Percentiles rank a stretch among this genome's conserved stretches.
phyloP scores from a whole-genome alignment of 208 protist species.

The Trypanosoma melophagium region DNA sequence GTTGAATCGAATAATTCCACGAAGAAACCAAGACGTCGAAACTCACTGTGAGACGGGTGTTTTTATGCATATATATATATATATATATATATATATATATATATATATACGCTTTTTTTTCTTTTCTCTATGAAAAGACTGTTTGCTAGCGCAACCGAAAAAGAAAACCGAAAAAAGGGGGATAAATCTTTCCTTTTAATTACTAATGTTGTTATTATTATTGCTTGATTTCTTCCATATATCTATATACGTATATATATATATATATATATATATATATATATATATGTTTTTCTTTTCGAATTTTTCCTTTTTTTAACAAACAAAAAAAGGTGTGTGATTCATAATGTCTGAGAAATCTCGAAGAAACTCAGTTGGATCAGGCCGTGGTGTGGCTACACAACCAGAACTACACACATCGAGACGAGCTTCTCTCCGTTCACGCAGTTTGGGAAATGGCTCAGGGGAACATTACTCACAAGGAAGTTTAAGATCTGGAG shows the following conservation, averaged over 20 bases:
- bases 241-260: slow-evolving; percentile 11
- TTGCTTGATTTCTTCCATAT: background rate
- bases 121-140: slow-evolving; percentile 17
- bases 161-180: too few relatives aligned
- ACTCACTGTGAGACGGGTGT: slow-evolving; percentile 11
- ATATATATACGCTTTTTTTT: too few relatives aligned
- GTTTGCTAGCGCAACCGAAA: slow-evolving; percentile 4
- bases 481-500: background rate
- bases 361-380: background rate
- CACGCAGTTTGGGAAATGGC: background rate
- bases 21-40: slow-evolving; percentile 22
- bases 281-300: slow-evolving; percentile 20
- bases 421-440: background rate
- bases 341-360: background rate
- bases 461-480: background rate
- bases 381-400: background rate
- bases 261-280: background rate
- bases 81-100: too few relatives aligned
- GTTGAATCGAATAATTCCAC: background rate
- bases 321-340: too few relatives aligned
- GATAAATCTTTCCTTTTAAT: background rate
- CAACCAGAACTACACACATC: background rate
- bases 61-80: slow-evolving; percentile 1
- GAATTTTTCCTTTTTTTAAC: slow-evolving; percentile 23
- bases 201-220: slow-evolving; percentile 18